Evolutionary conservation across 768 basidiomycete species (phyloP).

Genomic region (Candolleomyces efflorescens): DNA sequence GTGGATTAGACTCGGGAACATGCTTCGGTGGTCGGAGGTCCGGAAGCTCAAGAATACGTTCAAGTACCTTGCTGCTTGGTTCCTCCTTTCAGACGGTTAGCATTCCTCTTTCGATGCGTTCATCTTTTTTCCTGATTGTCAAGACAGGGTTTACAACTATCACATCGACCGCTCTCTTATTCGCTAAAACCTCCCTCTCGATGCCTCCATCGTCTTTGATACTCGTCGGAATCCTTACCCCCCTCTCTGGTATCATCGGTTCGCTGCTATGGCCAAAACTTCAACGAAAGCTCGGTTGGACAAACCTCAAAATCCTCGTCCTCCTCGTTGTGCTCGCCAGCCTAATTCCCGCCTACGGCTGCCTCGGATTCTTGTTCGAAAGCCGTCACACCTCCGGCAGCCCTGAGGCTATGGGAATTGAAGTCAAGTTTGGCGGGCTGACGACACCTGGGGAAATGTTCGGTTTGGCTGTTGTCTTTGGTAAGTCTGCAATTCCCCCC

Average conservation of each 20-base stretch:
- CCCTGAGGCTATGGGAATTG: neutral
- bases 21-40: conserved; percentile 73
- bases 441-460: conserved; percentile 85
- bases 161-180: conserved; percentile 87
- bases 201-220: conserved; percentile 79
- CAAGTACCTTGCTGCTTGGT: conserved; percentile 90
- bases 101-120: neutral
- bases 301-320: conserved; percentile 65
- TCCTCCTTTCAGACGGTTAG: conserved; percentile 86
- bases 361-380: conserved; percentile 71
- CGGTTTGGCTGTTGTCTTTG: conserved; percentile 76
- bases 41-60: conserved; percentile 79
- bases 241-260: conserved; percentile 74
- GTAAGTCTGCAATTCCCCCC: conserved; percentile 40
- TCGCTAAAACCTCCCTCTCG: conserved; percentile 82
- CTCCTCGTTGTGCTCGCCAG: conserved; percentile 63
- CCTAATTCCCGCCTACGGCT: conserved; percentile 75
- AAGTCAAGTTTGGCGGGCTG: conserved; percentile 61
- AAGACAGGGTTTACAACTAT: conserved; percentile 82
- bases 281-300: conserved; percentile 60
- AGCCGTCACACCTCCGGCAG: conserved; percentile 16
- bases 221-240: conserved; percentile 75
- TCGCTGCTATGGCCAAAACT: conserved; percentile 78
- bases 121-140: neutral
- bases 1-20: conserved; percentile 72